A percentile compares a stretch with the other conserved stretches of the same genome.
phyloP scores from a whole-genome alignment of 2,329 filamentous ascomycete species.

The Stagonosporopsis cucurbitacearum region DNA sequence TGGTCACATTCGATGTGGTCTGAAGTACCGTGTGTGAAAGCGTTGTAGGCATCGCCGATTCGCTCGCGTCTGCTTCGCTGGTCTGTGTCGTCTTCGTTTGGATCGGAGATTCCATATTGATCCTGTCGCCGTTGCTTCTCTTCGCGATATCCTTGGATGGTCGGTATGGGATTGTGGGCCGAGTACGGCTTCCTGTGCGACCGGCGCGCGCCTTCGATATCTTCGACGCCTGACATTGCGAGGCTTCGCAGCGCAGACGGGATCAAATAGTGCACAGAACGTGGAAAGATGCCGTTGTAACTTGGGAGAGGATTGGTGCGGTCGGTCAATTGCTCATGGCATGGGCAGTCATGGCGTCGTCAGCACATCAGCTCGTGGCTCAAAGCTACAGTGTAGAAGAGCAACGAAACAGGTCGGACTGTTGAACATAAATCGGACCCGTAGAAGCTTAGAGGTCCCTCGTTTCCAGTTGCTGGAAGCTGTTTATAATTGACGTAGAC shows the following conservation, averaged over 20 bases:
- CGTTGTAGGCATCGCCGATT: conserved; percentile 46
- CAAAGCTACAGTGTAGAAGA: conserved; percentile 7
- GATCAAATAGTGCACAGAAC: not conserved
- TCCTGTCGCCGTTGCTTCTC: conserved; percentile 54
- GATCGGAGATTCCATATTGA: conserved; percentile 34
- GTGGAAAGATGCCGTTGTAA: not conserved
- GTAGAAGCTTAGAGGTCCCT: conserved; percentile 18
- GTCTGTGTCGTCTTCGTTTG: conserved; percentile 27
- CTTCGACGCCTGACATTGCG: conserved; percentile 52
- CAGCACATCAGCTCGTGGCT: conserved; percentile 3
- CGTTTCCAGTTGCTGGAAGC: conserved; percentile 9
- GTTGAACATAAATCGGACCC: conserved; percentile 16
- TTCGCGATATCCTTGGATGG: conserved; percentile 55
- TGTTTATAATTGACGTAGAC: conserved; percentile 35
- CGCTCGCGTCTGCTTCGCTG: conserved; percentile 44
- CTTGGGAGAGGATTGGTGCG: not conserved
- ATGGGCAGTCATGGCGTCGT: conserved; percentile 4
- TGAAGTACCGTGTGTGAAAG: conserved; percentile 40
- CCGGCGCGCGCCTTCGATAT: conserved; percentile 46
- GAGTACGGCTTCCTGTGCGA: conserved; percentile 54
- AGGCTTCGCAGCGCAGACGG: not conserved
- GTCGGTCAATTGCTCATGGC: conserved; percentile 10
- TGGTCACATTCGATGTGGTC: conserved; percentile 31
- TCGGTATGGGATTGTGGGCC: conserved; percentile 54
- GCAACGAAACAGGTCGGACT: conserved; percentile 18